Percentiles rank a stretch among this genome's conserved stretches.
Conservation (phyloP, 2,329 filamentous ascomycete species). For the Mycosphaerella sp. region DNA sequence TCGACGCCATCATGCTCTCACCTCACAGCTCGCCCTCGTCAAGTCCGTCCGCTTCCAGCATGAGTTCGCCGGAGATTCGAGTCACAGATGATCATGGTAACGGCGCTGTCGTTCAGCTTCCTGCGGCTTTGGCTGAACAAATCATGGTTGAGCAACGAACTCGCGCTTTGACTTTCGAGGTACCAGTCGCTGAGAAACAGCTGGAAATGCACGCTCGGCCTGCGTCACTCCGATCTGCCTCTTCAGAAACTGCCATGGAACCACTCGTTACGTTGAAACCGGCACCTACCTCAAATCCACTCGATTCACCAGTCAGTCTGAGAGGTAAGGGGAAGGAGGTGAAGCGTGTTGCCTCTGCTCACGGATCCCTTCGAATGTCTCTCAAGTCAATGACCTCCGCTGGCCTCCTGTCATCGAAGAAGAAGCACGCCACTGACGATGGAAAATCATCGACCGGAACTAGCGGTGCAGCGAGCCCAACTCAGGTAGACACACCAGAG, state of each 20-base stretch:
- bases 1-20: conserved; percentile 2
- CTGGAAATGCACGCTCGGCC: neutral
- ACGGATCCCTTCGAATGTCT: conserved; percentile 5
- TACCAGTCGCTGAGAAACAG: neutral
- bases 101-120: conserved; percentile 2
- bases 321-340: neutral
- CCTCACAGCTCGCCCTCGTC: neutral
- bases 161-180: conserved; percentile 3
- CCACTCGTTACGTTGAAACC: neutral
- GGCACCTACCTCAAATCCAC: neutral
- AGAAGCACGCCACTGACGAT: neutral
- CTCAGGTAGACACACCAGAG: conserved; percentile 13
- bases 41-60: neutral
- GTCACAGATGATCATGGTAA: conserved; percentile 6
- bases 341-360: neutral
- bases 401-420: conserved; percentile 3
- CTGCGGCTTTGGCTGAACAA: conserved; percentile 2
- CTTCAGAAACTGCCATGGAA: conserved; percentile 2
- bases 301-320: neutral
- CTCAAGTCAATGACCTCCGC: conserved; percentile 2
- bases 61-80: conserved; percentile 7
- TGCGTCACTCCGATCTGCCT: neutral
- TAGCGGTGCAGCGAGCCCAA: conserved; percentile 8
- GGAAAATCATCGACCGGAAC: neutral
- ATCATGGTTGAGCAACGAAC: neutral